These are phyloP conservation scores for Polymyxa betae DNA, from an alignment of 208 protist genomes.

Conservation along the genomic window DNA sequence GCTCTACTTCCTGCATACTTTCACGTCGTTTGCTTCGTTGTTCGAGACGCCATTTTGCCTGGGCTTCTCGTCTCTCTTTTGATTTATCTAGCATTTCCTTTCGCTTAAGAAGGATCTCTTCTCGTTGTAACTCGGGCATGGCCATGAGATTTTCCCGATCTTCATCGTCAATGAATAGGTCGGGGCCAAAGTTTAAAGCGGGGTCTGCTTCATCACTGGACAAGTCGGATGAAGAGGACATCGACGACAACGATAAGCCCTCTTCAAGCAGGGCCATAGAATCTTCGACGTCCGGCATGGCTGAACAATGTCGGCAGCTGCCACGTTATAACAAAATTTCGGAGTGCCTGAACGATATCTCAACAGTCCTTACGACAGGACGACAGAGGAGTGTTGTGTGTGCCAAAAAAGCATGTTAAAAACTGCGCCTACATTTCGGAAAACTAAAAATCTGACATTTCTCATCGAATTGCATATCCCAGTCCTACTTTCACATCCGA, in stretches of 20 bases:
- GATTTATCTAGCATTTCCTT: conserved; percentile 15
- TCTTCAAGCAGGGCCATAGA: conserved; percentile 41
- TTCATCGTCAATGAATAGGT: conserved; percentile 38
- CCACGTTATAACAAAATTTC: too few relatives aligned
- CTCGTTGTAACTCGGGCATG: conserved; percentile 26
- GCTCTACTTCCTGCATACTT: neutral
- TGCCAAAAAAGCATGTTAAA: too few relatives aligned
- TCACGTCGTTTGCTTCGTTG: neutral
- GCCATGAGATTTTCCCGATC: conserved; percentile 14
- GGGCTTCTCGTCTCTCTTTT: neutral
- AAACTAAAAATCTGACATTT: too few relatives aligned
- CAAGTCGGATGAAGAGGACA: neutral
- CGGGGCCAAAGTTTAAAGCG: neutral
- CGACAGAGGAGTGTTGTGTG: too few relatives aligned
- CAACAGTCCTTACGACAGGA: too few relatives aligned
- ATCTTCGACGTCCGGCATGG: too few relatives aligned
- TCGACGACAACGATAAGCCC: neutral
- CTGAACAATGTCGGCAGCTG: too few relatives aligned
- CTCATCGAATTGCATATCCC: too few relatives aligned
- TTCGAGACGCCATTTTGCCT: conserved; percentile 23
- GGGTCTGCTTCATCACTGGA: neutral
- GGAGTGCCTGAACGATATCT: too few relatives aligned
- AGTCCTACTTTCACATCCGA: too few relatives aligned
- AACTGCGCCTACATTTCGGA: too few relatives aligned
- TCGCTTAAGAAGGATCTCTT: conserved; percentile 19